Evolutionary conservation across 1,284 basidiomycete genomes (phyloP).

Genomic region (Tylopilus sp.): DNA sequence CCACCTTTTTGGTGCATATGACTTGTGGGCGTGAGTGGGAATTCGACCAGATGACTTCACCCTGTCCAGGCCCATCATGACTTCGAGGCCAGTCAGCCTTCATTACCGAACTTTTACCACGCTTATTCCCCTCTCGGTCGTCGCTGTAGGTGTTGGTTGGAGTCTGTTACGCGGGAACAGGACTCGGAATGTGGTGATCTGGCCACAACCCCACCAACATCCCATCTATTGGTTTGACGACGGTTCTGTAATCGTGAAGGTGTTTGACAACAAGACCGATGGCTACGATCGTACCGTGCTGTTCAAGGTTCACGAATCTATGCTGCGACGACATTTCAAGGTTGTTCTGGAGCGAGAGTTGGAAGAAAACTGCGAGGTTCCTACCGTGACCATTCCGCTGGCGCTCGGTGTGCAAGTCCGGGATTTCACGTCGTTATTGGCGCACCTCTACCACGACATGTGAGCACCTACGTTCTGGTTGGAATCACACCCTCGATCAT

Average conservation of each 20-base stretch:
- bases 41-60: too few species aligned
- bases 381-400: constrained; percentile 35
- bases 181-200: background rate
- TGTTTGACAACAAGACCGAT: constrained; percentile 13
- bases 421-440: constrained; percentile 54
- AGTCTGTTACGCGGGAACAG: constrained; percentile 2
- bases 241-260: constrained; percentile 50
- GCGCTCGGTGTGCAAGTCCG: constrained; percentile 35
- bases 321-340: constrained; percentile 50
- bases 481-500: background rate
- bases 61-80: too few species aligned
- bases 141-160: constrained; percentile 8
- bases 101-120: constrained; percentile 8
- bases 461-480: too few species aligned
- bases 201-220: constrained; percentile 28
- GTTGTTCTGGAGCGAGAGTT: constrained; percentile 3
- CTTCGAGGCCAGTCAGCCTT: background rate
- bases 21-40: too few species aligned
- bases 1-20: too few species aligned
- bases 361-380: constrained; percentile 10
- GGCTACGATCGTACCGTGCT: constrained; percentile 29
- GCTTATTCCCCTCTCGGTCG: constrained; percentile 5
- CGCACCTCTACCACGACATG: constrained; percentile 62
- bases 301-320: constrained; percentile 53
- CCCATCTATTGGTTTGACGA: constrained; percentile 60